Evolutionary conservation across 768 basidiomycete genomes (phyloP), one percentile per base, ranked within the genome.

Genomic region (Suillus paluster): DNA sequence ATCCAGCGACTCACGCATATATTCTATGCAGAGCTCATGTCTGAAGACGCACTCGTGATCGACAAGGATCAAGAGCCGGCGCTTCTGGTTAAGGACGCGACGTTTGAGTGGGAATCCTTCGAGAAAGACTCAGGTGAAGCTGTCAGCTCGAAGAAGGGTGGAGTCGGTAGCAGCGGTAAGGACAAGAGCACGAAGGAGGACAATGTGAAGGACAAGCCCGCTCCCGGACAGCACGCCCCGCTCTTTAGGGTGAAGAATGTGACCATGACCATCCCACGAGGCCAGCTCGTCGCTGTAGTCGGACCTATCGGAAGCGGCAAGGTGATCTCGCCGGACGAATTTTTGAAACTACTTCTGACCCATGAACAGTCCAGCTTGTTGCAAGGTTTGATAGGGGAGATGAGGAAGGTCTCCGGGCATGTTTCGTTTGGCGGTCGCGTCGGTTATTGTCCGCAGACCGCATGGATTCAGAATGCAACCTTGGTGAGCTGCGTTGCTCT

Each of bases 381-480:
- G 7, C 80, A 84, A 67, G 87, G 86, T 3, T 74, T 92, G 41
- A 82, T 91, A 39, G 89, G 90, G 8, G 90, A 91, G 73, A 91
- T 91, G 88, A 77, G 82, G n/a, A 79, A 77, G 60, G 63, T 79
- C 3, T 70, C 74, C 15, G 90, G 90, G 0, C 69, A 73, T 10
- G 82, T 87, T 38, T 74, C 78, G 0, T 86, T 90, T 65, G 86
- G 89, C 9, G 89, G 89, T 0, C 73, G 77, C n/a, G 80, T 91
- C 8, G 87, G 83, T 7, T 92, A 90, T 68, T 89, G 87, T 68
- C 81, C 89, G 14, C 90, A 92, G 72, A 84, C 83, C 1, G 87
- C 89, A 0, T 92, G 89, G 89, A 91, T 92, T 55, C 88, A 90
- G 71, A 90, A 90, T 68, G 84, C 84, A 0, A 80, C 84, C 10